Percentiles rank a stretch among this genome's conserved stretches.
These are phyloP conservation scores for Fimicolochytrium jonesii DNA, from an alignment of 192 early-diverging fungal species.

Conservation along the genomic window DNA sequence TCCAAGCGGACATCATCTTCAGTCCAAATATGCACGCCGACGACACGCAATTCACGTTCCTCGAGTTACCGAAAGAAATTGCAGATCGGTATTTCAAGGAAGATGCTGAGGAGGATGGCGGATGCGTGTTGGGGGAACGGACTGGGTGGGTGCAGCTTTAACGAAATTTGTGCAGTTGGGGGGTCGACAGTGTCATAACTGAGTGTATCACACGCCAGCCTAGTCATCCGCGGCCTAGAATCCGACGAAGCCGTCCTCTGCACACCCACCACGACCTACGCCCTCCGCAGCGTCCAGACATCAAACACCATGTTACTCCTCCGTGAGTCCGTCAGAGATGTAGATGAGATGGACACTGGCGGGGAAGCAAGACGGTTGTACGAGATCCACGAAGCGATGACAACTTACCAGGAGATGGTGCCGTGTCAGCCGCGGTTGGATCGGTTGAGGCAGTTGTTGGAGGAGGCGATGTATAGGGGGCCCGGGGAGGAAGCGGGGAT, in stretches of 20 bases:
- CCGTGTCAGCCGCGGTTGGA: constrained; percentile 18
- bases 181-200: no score
- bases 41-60: no score
- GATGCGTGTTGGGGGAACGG: no score
- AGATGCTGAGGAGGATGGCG: no score
- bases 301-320: constrained; percentile 37
- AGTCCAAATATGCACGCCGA: no score
- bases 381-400: constrained; percentile 5
- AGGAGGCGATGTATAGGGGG: constrained; percentile 5
- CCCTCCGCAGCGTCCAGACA: constrained; percentile 32
- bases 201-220: no score
- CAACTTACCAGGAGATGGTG: constrained; percentile 12
- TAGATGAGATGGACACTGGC: background rate
- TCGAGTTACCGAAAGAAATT: no score
- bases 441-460: constrained; percentile 5
- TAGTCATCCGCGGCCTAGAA: constrained; percentile 26
- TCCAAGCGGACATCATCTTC: no score
- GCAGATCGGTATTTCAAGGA: no score
- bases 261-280: constrained; percentile 30
- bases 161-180: no score
- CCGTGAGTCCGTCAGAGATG: background rate
- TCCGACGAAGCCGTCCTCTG: constrained; percentile 27
- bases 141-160: no score
- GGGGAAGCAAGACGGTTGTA: background rate
- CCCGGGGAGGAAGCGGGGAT: constrained; percentile 8